Evolutionary conservation across 768 basidiomycete genomes (phyloP).

Genomic region (Boletus rubescentipes): DNA sequence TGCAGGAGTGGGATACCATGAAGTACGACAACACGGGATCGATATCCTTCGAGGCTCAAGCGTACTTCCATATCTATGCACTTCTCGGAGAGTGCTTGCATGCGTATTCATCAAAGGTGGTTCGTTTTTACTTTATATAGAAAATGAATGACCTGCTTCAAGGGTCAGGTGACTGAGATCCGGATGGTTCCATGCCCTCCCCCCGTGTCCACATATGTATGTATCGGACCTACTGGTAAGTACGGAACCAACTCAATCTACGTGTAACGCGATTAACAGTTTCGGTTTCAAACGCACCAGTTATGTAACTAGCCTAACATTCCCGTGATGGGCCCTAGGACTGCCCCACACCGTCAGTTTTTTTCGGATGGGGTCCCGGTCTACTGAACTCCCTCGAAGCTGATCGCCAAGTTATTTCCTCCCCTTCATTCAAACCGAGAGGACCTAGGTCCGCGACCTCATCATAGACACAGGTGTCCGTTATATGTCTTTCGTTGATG

Average conservation of each 20-base stretch:
- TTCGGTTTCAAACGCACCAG: neutral
- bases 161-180: constrained; percentile 12
- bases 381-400: neutral
- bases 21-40: neutral
- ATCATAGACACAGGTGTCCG: neutral
- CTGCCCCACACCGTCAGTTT: neutral
- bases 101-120: neutral
- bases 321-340: neutral
- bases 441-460: neutral
- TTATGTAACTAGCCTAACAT: constrained; percentile 3
- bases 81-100: neutral
- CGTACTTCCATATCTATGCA: constrained; percentile 6
- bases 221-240: neutral
- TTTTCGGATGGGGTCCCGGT: constrained; percentile 6
- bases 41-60: neutral
- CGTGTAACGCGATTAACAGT: neutral
- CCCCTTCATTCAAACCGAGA: neutral
- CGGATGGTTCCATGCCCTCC: constrained; percentile 4
- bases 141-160: constrained; percentile 2
- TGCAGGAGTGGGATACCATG: neutral
- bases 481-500: neutral
- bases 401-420: neutral
- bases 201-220: neutral
- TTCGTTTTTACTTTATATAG: constrained; percentile 1
- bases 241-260: neutral